These are phyloP conservation scores for Xylaria multiplex DNA, from an alignment of 2,329 filamentous ascomycete species.

Conservation along the genomic window DNA sequence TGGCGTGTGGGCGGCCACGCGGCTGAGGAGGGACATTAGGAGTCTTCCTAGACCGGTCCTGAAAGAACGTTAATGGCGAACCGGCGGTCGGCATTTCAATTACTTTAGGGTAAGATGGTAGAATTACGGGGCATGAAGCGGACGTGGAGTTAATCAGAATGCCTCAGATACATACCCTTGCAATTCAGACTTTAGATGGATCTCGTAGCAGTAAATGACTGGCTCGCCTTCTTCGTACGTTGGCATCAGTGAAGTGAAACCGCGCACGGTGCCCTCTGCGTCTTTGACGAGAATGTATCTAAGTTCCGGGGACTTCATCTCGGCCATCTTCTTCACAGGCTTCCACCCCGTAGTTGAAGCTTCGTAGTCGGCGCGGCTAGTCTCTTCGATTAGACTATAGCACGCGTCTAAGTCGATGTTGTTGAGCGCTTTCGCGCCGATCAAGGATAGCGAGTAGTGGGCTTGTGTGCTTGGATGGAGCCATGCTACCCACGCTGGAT, in stretches of 20 bases:
- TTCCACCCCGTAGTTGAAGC: conserved; percentile 72
- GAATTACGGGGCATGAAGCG: no score
- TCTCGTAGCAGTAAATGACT: conserved; percentile 82
- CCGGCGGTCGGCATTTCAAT: background rate
- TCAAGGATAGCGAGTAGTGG: conserved; percentile 58
- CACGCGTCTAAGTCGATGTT: conserved; percentile 62
- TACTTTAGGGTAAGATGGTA: background rate
- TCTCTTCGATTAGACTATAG: conserved; percentile 67
- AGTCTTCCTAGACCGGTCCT: conserved; percentile 71
- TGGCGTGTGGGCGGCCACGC: conserved; percentile 63
- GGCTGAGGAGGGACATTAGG: conserved; percentile 67
- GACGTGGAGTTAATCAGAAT: background rate
- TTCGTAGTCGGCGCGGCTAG: conserved; percentile 72
- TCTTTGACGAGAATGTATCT: conserved; percentile 72
- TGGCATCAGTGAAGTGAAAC: conserved; percentile 76
- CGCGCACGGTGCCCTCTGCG: conserved; percentile 51
- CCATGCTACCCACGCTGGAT: conserved; percentile 55
- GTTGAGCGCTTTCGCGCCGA: conserved; percentile 52
- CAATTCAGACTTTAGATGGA: conserved; percentile 70
- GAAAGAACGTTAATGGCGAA: background rate
- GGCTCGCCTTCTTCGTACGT: conserved; percentile 72
- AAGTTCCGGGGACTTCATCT: conserved; percentile 75
- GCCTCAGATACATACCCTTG: conserved; percentile 58
- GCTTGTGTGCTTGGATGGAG: conserved; percentile 58
- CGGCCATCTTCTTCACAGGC: conserved; percentile 65